Evolutionary conservation across 768 basidiomycete species (phyloP), one percentile per base, ranked within the genome.

Genomic region (Rubroboletus pulcherrimus): DNA sequence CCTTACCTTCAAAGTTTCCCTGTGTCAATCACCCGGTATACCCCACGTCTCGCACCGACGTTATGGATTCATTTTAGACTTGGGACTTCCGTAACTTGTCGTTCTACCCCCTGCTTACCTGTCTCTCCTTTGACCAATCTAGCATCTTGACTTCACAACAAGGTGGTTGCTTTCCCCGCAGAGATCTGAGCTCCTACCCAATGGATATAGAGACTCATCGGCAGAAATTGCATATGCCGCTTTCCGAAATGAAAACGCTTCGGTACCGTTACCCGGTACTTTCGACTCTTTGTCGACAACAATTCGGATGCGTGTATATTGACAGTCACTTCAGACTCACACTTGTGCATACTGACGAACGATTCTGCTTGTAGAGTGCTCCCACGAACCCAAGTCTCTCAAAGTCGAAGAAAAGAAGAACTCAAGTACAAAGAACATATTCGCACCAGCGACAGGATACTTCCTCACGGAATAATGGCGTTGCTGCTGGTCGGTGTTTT

Each of bases 171-270:
- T 57, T 35, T 37, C n/a, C 41, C 44, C 30, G 35, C 41, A 19
- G 49, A 59, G 49, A 59, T 58, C 40, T 40, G 30, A 40, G 24
- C 40, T 29, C n/a, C 26, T 48, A 45, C 31, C n/a, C 38, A 45
- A 46, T 34, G 48, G 45, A 39, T 29, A 11, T 50, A 31, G 33
- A 29, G 39, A 45, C 24, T 34, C 8, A 14, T 56, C 56, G 47
- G 47, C 54, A 57, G 43, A 54, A 14, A 14, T 46, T 29, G 41
- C 39, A 10, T 39, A 26, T 54, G 9, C 39, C 38, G 34, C 26
- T 40, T 40, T 51, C 58, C 58, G 48, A 63, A 64, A 63, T 64
- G 62, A 64, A 63, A 29, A 33, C 26, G 8, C 17, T 38, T 49
- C 55, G 55, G 53, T 26, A 24, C 49, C 50, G 42, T 43, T 37